Evolutionary conservation across 1,139 yeast species (phyloP), one percentile per base, ranked within the genome.

Genomic region (Saccharomyces hybrid): DNA sequence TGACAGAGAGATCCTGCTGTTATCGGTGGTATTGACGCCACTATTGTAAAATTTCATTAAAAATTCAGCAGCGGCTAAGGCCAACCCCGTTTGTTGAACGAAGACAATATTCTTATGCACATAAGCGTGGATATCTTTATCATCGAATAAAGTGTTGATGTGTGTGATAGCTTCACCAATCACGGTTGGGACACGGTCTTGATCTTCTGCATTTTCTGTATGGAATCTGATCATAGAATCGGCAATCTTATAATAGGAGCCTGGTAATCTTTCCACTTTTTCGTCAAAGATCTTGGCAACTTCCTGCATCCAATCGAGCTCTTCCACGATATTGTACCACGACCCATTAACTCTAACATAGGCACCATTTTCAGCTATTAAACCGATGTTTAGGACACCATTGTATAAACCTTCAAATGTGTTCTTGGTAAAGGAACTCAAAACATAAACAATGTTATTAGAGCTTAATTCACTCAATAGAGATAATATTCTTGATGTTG

Each of bases 291-390:
- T 75, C 47, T 81, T 80, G 47, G 75, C 71, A 71, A 85, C 80
- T 89, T 95, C 88, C 4, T 72, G 69, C 34, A 73, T 66, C 53
- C 76, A 69, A 53, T 78, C 80, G 1, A 67, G 65, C 53, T 78
- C 78, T 54, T 82, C 81, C 31, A 79, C 79, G 42, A 87, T 73
- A 1, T 86, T 76, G 27, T 80, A 71, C 96, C 96, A 89, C 19
- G 74, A 73, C 9, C 65, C 64, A 6, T 63, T 59, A 21, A 84
- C 65, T 64, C 78, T 82, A 42, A 85, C 78, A 55, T 69, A 73
- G 1, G 89, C 95, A 27, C 97, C 97, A 66, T 85, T 84, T 68
- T 90, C 96, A 1, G 96, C 95, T 60, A 90, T 82, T 53, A 90
- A 74, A 0, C 97, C 97, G 34, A 89, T 67, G 47, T 79, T 79